Evolutionary conservation across 139 green algal species (phyloP), one percentile per base, ranked within the genome.

Genomic region (Asterochloris erici): DNA sequence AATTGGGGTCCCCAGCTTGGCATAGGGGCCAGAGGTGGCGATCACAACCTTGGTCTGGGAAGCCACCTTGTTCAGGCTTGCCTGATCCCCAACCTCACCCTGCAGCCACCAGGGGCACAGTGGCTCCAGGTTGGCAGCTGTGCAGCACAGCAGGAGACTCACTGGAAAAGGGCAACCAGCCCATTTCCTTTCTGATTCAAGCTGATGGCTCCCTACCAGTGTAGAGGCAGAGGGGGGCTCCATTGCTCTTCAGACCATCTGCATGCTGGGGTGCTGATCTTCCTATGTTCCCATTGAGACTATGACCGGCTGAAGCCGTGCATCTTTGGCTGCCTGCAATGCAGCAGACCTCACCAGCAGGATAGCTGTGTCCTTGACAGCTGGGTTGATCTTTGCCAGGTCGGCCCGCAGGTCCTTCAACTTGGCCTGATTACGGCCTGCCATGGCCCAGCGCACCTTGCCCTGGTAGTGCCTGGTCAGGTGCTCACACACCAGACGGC

Each of bases 401-500:
- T 90, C 19, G 11, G 84, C 66, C 21, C 89, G 84, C 14, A 97
- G 68, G 2, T 79, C 66, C 79, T 95, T 86, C 24, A 98, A 86
- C 86, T 96, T 97, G 12, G 83, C 84, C 17, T 83, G n/a, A 78
- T 91, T 92, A 10, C 95, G 85, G 0, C 92, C 95, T 1, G 91
- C 95, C 85, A 98, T 93, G 0, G 95, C 95, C 93, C 93, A 97
- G 23, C 83, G 87, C 11, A 92, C 75, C 60, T 85, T 64, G 9
- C 66, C 71, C 81, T 85, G 38, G 63, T 54, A 54, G 38, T 54
- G 38, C 38, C 38, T 54, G 38, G 38, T 54, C 38, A 54, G 38
- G 38, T 54, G 38, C 38, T 54, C 38, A 54, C 38, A 54, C 38
- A 54, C 38, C 38, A 54, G 38, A 6, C 38, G 38, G 38, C 38